Evolutionary conservation across 345 rosid species (phyloP).

Genomic region (Eutrema japonicum): DNA sequence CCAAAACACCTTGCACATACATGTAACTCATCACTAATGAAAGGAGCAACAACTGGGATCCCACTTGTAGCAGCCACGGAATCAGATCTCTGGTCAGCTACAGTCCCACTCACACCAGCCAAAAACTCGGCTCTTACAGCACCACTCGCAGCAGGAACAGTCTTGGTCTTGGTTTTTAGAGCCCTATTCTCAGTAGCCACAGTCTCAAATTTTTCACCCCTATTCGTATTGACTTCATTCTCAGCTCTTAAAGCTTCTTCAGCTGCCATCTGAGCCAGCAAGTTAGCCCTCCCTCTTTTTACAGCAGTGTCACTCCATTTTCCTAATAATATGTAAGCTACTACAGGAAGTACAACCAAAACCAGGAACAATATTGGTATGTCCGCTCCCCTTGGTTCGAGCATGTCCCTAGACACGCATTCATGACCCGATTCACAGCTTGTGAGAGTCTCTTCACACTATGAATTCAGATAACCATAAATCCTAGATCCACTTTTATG

Average conservation of each 20-base stretch:
- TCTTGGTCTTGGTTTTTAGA: conserved; percentile 27
- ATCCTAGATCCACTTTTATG: conserved; percentile 7
- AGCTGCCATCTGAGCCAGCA: conserved; percentile 74
- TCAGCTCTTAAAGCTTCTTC: conserved; percentile 78
- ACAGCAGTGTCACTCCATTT: conserved; percentile 81
- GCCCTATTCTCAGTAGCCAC: conserved; percentile 29
- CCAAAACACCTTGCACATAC: conserved; percentile 72
- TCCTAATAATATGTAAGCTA: conserved; percentile 73
- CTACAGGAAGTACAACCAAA: conserved; percentile 84
- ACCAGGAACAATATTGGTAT: conserved; percentile 74
- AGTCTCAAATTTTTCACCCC: conserved; percentile 36
- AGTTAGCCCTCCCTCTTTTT: conserved; percentile 61
- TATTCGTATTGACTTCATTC: conserved; percentile 25
- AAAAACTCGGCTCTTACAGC: conserved; percentile 27
- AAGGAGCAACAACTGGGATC: conserved; percentile 49
- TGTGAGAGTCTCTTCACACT: conserved; percentile 43
- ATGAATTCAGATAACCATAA: conserved; percentile 39
- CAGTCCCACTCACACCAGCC: conserved; percentile 31
- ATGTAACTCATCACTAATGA: conserved; percentile 56
- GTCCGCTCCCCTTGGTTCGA: conserved; percentile 92
- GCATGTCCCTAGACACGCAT: conserved; percentile 81
- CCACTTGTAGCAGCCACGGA: conserved; percentile 47
- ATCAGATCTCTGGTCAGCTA: conserved; percentile 24
- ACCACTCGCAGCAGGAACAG: conserved; percentile 18
- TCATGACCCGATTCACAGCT: conserved; percentile 64